phyloP scores from a whole-genome alignment of 1,139 yeast genomes.

The Yamadazyma triangularis region DNA sequence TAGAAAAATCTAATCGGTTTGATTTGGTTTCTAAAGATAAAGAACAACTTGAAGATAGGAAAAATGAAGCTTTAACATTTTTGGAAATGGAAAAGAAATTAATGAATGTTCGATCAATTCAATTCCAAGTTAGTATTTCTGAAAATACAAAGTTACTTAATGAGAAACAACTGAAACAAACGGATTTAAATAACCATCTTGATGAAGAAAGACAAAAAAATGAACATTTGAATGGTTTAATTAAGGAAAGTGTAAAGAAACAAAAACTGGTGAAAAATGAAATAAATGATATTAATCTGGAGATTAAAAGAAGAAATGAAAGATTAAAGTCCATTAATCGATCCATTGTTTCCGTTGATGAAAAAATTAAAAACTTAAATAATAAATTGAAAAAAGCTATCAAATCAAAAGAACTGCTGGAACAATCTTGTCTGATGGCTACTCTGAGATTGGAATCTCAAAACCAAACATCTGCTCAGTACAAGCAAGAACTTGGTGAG shows the following conservation, averaged over 20 bases:
- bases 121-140: constrained; percentile 51
- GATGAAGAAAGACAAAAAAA: constrained; percentile 47
- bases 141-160: constrained; percentile 38
- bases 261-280: constrained; percentile 31
- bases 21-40: constrained; percentile 78
- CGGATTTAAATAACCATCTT: constrained; percentile 39
- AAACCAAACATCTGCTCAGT: constrained; percentile 38
- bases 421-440: constrained; percentile 35
- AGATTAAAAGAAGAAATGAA: constrained; percentile 32
- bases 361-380: constrained; percentile 61
- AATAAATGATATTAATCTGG: constrained; percentile 24
- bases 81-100: constrained; percentile 63
- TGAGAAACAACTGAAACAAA: constrained; percentile 28
- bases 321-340: constrained; percentile 38
- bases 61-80: constrained; percentile 65
- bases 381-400: constrained; percentile 59
- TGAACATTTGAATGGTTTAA: constrained; percentile 35
- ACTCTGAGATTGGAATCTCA: constrained; percentile 44
- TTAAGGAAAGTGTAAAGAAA: constrained; percentile 21
- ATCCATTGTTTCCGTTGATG: constrained; percentile 67
- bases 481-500: constrained; percentile 37
- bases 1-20: constrained; percentile 77
- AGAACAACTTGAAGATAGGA: constrained; percentile 60
- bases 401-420: constrained; percentile 41
- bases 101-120: constrained; percentile 48